Base-by-base conservation (phyloP, 495 filamentous ascomycete species). In the Xylaria acuta region DNA sequence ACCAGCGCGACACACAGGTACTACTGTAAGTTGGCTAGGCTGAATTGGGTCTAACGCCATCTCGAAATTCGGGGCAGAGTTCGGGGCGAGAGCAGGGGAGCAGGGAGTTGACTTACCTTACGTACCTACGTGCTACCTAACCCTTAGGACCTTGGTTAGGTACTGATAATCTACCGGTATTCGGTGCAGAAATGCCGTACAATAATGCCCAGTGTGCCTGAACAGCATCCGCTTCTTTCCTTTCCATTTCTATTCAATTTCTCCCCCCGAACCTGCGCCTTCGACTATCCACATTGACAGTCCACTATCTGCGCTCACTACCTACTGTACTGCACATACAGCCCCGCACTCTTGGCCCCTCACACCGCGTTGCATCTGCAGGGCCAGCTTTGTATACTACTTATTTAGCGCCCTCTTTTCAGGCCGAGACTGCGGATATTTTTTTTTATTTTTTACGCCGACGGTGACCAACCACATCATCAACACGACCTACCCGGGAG, bases 401-500 rank as follows among this genome's bases (percentile, higher is more conserved):
- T 59, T 59, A 27, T 59, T 59, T 59, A 64, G 62, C 40, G 62
- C 25, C 62, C 5, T 47, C 40, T 64, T 43, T 38, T 47, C 12
- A 20, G 1, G 22, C 47, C 36, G 11, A 40, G 40, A 59, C 32
- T 38, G 18, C 38, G 16, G 34, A 18, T 32, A 60, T 32, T 36
- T 18, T 38, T 34, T 56, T 56, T 18, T 38, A n/a, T 56, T 56
- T 27, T 27, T 54, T 27, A 27, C 53, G 5, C 53, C 30, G 34
- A 56, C 53, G 18, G 9, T 56, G 14, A 6, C 27, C 58, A 60
- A 64, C 22, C 38, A 64, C 60, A 25, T 64, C n/a, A 43, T 40
- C 58, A 60, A 60, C 58, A 43, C 36, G 34, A 63, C 59, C 36
- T 63, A 63, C 59, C 59, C 54, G 14, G 54, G 54, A 36, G 18